Evolutionary conservation across 1,284 basidiomycete species (phyloP).

Genomic region (Trametes sp.): DNA sequence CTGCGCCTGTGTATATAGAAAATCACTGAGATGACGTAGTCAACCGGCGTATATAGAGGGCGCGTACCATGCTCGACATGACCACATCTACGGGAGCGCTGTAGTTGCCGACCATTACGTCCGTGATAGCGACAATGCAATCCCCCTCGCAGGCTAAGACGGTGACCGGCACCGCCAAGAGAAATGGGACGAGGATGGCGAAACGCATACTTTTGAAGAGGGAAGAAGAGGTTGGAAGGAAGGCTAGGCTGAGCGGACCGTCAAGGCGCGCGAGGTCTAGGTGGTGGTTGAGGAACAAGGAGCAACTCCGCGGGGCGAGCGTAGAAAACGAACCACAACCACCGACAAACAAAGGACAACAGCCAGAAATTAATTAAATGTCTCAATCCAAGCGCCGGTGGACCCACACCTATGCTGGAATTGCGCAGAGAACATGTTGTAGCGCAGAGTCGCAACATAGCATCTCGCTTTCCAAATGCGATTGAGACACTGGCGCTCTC

Average conservation of each 20-base stretch:
- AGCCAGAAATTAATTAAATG: slow-evolving; percentile 2
- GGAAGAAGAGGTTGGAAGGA: not conserved
- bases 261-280: slow-evolving; percentile 15
- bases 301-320: not conserved
- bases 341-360: slow-evolving; percentile 20
- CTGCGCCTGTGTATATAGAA: slow-evolving; percentile 45
- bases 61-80: slow-evolving; percentile 50
- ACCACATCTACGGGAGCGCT: slow-evolving; percentile 47
- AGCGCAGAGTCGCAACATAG: no score
- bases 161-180: slow-evolving; percentile 43
- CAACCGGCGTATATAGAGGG: not conserved
- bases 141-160: slow-evolving; percentile 72
- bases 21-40: not conserved
- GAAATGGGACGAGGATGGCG: slow-evolving; percentile 30
- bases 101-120: slow-evolving; percentile 61
- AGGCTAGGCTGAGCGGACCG: slow-evolving; percentile 14
- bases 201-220: slow-evolving; percentile 29
- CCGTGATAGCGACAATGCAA: slow-evolving; percentile 67
- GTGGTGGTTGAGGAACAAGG: slow-evolving; percentile 14
- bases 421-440: not conserved
- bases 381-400: not conserved
- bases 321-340: slow-evolving; percentile 19
- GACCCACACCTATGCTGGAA: slow-evolving; percentile 2
- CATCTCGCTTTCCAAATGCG: not conserved
- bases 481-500: not conserved